Conservation (phyloP, 164 flowering plant genomes). For the Stephania cephalantha region DNA sequence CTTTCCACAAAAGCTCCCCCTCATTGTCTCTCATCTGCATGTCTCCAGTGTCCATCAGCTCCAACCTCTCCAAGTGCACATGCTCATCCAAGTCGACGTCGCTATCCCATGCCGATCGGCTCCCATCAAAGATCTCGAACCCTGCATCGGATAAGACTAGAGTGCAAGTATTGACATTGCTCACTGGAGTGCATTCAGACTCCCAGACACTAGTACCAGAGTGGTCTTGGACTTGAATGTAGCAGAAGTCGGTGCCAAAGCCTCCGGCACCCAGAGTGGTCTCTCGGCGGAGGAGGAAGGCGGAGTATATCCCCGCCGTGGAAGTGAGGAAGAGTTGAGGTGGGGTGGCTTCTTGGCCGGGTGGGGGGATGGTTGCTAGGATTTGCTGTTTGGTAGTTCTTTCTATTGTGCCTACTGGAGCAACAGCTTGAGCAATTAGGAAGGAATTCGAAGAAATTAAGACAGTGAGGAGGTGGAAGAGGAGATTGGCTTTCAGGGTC, state of each 20-base stretch:
- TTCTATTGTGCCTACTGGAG: constrained; percentile 29
- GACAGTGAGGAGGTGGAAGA: constrained; percentile 15
- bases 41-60: constrained; percentile 35
- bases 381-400: constrained; percentile 32
- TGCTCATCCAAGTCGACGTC: constrained; percentile 24
- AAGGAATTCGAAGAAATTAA: not conserved
- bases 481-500: constrained; percentile 6
- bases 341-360: constrained; percentile 16
- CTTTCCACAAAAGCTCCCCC: constrained; percentile 35
- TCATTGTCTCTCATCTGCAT: constrained; percentile 33
- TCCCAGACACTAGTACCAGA: constrained; percentile 32
- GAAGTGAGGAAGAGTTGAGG: constrained; percentile 33
- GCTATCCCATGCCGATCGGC: constrained; percentile 32
- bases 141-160: constrained; percentile 36
- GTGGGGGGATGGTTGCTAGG: constrained; percentile 32
- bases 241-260: constrained; percentile 36
- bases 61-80: constrained; percentile 26
- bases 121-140: constrained; percentile 39
- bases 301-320: constrained; percentile 34
- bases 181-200: constrained; percentile 34
- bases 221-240: constrained; percentile 30
- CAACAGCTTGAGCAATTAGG: constrained; percentile 13
- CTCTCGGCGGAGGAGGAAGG: constrained; percentile 26
- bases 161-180: constrained; percentile 31
- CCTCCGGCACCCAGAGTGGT: constrained; percentile 34